Evolutionary conservation across 495 filamentous ascomycete genomes (phyloP), one percentile per base, ranked within the genome.

Genomic region (Entonaema liquescens): DNA sequence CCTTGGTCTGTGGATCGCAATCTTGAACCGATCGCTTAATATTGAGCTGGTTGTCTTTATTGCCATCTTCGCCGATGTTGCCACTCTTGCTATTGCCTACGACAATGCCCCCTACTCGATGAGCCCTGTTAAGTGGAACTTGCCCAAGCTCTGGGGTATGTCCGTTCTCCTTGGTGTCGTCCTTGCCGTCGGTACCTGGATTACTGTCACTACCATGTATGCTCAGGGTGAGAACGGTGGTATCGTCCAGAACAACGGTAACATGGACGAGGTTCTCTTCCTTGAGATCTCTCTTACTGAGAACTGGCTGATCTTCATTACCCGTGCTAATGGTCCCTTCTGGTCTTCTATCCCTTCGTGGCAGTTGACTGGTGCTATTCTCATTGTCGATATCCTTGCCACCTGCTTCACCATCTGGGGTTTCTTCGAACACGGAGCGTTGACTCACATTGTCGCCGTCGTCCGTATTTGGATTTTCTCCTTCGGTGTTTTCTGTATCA

Each of bases 301-400:
- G 84, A 97, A 95, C 82, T 97, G 94, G 93, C 87, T 97, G 50
- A 97, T 97, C 82, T 95, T 97, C 84, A 94, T 97, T 79, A 97
- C 94, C 67, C 91, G 94, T 84, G 90, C 92, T 80, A 92, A 91
- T 75, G 91, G 91, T 66, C 89, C 92, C 25, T 93, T 95, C 86
- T 95, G 92, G 92, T 91, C 89, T 2, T 92, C 89, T 25, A 83
- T 90, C 47, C 94, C 94, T 15, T 96, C 93, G 55, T 91, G 91
- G 88, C 90, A 94, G 78, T 85, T 97, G 54, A 73, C 85, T 57
- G 87, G 85, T 49, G 93, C 94, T 44, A 91, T 97, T 56, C 79
- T 95, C 21, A 63, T 90, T 36, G 94, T 97, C 70, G 92, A 97
- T 79, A 79, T 93, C 62, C 79, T 96, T 35, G 92, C 92, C 59